These are phyloP conservation scores for Mycena albidolilacea DNA, from an alignment of 768 basidiomycete genomes.

Conservation along the genomic window DNA sequence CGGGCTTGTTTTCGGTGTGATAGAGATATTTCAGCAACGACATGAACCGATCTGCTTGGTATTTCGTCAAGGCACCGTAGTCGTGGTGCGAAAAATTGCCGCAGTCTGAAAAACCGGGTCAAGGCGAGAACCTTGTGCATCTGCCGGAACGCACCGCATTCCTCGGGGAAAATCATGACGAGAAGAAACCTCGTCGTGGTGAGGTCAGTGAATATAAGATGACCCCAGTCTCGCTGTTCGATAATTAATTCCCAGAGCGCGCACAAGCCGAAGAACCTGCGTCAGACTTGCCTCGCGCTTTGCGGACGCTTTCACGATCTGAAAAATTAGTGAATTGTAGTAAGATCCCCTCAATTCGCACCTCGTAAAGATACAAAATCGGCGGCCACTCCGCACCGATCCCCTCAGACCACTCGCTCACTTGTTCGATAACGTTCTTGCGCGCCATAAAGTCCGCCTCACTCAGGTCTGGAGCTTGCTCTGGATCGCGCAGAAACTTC, in stretches of 20 bases:
- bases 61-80: constrained; percentile 49
- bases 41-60: constrained; percentile 51
- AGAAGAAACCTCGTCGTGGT: constrained; percentile 47
- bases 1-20: constrained; percentile 39
- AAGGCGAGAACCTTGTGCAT: neutral
- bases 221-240: constrained; percentile 50
- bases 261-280: neutral
- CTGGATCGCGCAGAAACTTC: constrained; percentile 45
- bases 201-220: constrained; percentile 48
- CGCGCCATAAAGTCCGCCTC: constrained; percentile 46
- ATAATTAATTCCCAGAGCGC: neutral
- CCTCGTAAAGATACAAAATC: constrained; percentile 53
- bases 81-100: constrained; percentile 50
- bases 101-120: constrained; percentile 37
- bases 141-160: constrained; percentile 42
- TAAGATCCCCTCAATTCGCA: constrained; percentile 22
- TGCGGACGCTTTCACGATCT: constrained; percentile 47
- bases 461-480: constrained; percentile 43
- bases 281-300: constrained; percentile 43
- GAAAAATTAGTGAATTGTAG: neutral
- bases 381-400: constrained; percentile 43
- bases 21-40: constrained; percentile 48
- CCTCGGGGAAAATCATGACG: constrained; percentile 47
- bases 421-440: constrained; percentile 46
- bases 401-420: constrained; percentile 39